Conservation (phyloP, 208 protist genomes). For the Trypanosoma vivax region DNA sequence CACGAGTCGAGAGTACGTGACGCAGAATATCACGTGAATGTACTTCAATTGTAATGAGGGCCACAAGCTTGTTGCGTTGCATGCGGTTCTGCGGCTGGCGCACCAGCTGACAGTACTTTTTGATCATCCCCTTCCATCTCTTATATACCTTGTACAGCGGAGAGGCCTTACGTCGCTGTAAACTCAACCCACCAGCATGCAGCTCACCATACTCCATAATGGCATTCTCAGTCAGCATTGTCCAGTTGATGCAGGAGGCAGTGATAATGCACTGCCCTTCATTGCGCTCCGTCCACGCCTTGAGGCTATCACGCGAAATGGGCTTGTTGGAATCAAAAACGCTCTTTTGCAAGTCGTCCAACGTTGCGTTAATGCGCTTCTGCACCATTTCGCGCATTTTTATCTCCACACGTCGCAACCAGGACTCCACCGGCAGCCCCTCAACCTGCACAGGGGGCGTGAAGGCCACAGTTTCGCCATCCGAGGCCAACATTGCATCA, state of each 20-base stretch:
- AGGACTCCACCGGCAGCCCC: slow-evolving; percentile 90
- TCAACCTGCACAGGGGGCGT: slow-evolving; percentile 77
- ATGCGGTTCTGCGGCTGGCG: slow-evolving; percentile 86
- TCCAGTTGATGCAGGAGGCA: slow-evolving; percentile 95
- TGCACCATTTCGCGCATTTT: slow-evolving; percentile 91
- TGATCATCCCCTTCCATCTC: slow-evolving; percentile 93
- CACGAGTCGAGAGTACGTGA: slow-evolving; percentile 82
- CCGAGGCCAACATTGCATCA: slow-evolving; percentile 79
- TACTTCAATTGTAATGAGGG: slow-evolving; percentile 98
- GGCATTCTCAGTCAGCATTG: slow-evolving; percentile 86
- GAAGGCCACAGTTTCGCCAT: slow-evolving; percentile 94
- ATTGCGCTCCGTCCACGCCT: slow-evolving; percentile 87
- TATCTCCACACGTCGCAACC: slow-evolving; percentile 88
- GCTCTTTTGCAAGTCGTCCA: slow-evolving; percentile 74
- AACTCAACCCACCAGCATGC: slow-evolving; percentile 64
- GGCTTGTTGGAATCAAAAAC: slow-evolving; percentile 72
- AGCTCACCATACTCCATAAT: slow-evolving; percentile 86
- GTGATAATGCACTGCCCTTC: slow-evolving; percentile 95
- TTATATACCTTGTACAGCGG: slow-evolving; percentile 91
- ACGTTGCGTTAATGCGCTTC: slow-evolving; percentile 69
- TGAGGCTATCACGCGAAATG: slow-evolving; percentile 68
- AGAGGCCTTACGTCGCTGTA: slow-evolving; percentile 85
- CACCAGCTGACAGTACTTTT: slow-evolving; percentile 94
- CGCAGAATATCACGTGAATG: slow-evolving; percentile 97
- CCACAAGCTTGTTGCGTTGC: slow-evolving; percentile 93